These are phyloP conservation scores for Leccinum longicurvipes DNA, from an alignment of 768 basidiomycete genomes.

Conservation along the genomic window DNA sequence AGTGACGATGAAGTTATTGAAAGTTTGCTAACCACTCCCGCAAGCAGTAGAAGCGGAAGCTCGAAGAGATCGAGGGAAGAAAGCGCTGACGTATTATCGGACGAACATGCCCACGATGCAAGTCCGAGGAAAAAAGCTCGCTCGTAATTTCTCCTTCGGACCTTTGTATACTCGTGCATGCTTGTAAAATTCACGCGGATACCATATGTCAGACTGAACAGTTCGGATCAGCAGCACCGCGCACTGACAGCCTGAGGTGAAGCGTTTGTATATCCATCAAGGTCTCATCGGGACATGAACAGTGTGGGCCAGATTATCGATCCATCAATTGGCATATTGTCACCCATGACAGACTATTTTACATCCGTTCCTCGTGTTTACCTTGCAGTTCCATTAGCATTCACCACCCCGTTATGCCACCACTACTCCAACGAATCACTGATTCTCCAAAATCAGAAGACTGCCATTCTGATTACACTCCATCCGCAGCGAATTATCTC, in stretches of 20 bases:
- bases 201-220: neutral
- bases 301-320: neutral
- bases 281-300: too few species aligned
- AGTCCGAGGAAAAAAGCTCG: conserved; percentile 14
- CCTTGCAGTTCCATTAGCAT: conserved; percentile 38
- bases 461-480: neutral
- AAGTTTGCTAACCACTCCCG: conserved; percentile 26
- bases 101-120: neutral
- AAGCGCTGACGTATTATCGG: neutral
- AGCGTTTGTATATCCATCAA: neutral
- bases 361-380: conserved; percentile 70
- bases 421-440: conserved; percentile 36
- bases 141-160: conserved; percentile 1
- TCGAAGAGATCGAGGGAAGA: conserved; percentile 17
- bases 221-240: neutral
- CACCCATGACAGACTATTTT: neutral
- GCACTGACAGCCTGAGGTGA: neutral
- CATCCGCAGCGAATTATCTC: conserved; percentile 66
- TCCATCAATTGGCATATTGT: neutral
- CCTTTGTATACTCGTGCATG: neutral
- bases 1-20: conserved; percentile 24
- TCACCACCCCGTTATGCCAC: neutral
- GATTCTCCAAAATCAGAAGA: neutral
- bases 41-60: conserved; percentile 13
- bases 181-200: neutral